Conservation (phyloP, 441 rosid genomes). For the Theobroma grandiflorum region DNA sequence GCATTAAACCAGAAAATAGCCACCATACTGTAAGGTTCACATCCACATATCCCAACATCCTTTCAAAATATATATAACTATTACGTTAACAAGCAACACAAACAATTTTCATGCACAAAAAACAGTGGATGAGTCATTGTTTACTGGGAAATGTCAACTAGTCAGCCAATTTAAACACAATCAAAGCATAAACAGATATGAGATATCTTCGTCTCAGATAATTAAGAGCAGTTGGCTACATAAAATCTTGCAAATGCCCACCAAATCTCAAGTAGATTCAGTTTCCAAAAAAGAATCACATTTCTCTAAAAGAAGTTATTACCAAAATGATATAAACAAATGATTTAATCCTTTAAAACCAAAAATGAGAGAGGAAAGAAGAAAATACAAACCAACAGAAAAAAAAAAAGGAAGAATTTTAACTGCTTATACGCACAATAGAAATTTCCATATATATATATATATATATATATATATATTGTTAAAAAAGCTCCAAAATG, state of each 20-base stretch:
- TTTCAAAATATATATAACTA: neutral
- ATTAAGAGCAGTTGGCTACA: neutral
- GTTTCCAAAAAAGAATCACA: neutral
- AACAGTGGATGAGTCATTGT: neutral
- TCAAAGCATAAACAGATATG: neutral
- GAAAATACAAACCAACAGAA: neutral
- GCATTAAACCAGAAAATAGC: conserved; percentile 3
- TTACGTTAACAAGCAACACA: neutral
- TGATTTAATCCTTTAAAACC: neutral
- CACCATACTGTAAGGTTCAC: neutral
- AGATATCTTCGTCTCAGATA: neutral
- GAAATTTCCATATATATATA: neutral
- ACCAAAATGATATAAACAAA: neutral
- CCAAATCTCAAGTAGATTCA: neutral
- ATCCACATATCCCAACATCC: neutral
- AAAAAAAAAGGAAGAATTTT: neutral
- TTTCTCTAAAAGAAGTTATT: neutral
- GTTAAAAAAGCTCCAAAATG: neutral
- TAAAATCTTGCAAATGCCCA: neutral
- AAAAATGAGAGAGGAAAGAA: neutral
- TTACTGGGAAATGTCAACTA: neutral
- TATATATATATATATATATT: neutral
- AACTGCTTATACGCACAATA: neutral
- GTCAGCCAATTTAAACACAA: conserved; percentile 6
- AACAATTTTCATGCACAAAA: neutral